These are phyloP conservation scores for Mortierella antarctica DNA, from an alignment of 192 early-diverging fungal genomes.

Conservation along the genomic window DNA sequence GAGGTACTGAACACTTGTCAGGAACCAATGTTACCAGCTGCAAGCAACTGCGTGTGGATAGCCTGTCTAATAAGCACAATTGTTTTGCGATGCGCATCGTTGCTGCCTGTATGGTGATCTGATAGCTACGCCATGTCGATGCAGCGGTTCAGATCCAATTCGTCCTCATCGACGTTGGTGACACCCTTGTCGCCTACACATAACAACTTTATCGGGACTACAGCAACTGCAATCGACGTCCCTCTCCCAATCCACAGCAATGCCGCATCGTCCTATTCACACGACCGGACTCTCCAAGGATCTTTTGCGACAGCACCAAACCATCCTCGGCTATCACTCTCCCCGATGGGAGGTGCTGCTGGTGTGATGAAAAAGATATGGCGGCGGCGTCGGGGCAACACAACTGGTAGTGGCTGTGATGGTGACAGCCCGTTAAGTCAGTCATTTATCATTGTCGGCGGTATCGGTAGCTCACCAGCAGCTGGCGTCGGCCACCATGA, in stretches of 20 bases:
- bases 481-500: constrained; percentile 19
- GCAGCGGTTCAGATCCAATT: constrained; percentile 33
- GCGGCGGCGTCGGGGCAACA: constrained; percentile 21
- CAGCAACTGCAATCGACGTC: constrained; percentile 9
- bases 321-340: constrained; percentile 15
- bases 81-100: no score
- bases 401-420: constrained; percentile 1
- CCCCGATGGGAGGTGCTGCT: constrained; percentile 27
- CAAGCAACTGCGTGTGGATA: no score
- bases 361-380: constrained; percentile 39
- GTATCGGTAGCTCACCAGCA: constrained; percentile 14
- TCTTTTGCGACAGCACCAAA: not conserved
- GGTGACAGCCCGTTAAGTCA: not conserved
- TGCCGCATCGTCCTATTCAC: not conserved
- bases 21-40: no score
- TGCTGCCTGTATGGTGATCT: no score
- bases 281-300: not conserved
- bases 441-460: constrained; percentile 37
- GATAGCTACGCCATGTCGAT: not conserved
- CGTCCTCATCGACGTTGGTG: constrained; percentile 15
- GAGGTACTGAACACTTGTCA: no score
- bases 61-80: no score
- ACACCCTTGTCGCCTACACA: constrained; percentile 13
- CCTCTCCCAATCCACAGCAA: not conserved
- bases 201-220: not conserved